phyloP scores from a whole-genome alignment of 768 basidiomycete genomes.

The Trichaptum fuscoviolaceum region DNA sequence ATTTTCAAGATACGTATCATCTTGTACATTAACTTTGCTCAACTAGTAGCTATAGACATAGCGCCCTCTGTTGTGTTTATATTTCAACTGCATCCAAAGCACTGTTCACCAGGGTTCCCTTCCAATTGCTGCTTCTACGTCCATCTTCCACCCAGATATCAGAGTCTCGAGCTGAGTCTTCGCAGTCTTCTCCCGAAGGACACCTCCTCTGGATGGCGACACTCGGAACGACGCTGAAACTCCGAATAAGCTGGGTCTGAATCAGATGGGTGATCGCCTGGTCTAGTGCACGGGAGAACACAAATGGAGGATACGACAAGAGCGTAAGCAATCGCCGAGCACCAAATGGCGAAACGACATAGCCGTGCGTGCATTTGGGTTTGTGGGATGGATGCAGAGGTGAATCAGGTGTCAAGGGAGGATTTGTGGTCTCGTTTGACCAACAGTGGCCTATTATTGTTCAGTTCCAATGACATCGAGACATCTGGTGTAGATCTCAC shows the following conservation, averaged over 20 bases:
- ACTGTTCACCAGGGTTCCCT: not conserved
- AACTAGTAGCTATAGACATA: no score
- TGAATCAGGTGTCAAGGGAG: conserved; percentile 27
- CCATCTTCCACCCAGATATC: not conserved
- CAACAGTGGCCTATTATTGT: conserved; percentile 62
- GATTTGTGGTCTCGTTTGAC: conserved; percentile 58
- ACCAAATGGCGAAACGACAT: conserved; percentile 53
- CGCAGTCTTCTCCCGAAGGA: not conserved
- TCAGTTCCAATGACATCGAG: conserved; percentile 9
- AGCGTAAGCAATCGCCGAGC: conserved; percentile 57
- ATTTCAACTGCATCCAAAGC: not conserved
- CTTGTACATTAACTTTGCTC: no score
- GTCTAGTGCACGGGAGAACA: conserved; percentile 74
- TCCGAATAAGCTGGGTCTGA: conserved; percentile 44
- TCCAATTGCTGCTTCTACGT: not conserved
- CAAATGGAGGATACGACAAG: conserved; percentile 59
- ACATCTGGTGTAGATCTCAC: conserved; percentile 28
- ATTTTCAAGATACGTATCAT: no score
- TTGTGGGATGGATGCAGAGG: conserved; percentile 51
- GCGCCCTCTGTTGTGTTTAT: no score
- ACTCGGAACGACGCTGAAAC: conserved; percentile 64
- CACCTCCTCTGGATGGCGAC: conserved; percentile 63
- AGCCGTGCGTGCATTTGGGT: conserved; percentile 74
- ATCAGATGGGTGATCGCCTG: conserved; percentile 70
- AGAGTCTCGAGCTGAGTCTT: not conserved